A percentile compares a stretch with the other conserved stretches of the same genome.
These are phyloP conservation scores for Geranium rotundifolium DNA, from an alignment of 345 rosid genomes.

Conservation along the genomic window DNA sequence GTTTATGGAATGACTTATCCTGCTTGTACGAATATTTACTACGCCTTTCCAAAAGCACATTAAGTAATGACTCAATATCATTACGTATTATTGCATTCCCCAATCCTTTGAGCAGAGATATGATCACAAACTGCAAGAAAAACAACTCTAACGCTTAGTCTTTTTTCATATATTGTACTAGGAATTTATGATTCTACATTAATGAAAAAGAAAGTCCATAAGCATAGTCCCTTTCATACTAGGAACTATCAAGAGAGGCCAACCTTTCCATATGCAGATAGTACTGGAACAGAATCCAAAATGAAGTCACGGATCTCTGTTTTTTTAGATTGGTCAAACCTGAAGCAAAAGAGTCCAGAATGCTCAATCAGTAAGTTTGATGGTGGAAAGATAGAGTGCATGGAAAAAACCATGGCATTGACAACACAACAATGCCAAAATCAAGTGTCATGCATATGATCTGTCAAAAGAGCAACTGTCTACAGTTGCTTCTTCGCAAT, in stretches of 20 bases:
- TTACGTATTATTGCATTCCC: conserved; percentile 44
- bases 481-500: not conserved
- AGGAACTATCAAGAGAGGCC: conserved; percentile 4
- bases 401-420: not conserved
- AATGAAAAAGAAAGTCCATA: not conserved
- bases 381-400: not conserved
- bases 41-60: conserved; percentile 53
- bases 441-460: not conserved
- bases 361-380: not conserved
- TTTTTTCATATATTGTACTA: not conserved
- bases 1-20: conserved; percentile 31
- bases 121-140: conserved; percentile 53
- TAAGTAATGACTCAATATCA: conserved; percentile 46
- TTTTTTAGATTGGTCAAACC: conserved; percentile 67
- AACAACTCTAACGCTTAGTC: conserved; percentile 8
- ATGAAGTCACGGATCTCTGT: conserved; percentile 49
- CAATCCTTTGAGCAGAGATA: conserved; percentile 65
- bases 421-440: not conserved
- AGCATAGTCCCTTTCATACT: not conserved
- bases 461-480: not conserved
- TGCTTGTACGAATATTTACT: conserved; percentile 27
- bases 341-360: conserved; percentile 15
- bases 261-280: conserved; percentile 73
- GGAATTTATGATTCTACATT: not conserved
- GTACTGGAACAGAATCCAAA: conserved; percentile 40